A percentile compares a stretch with the other conserved stretches of the same genome.
These are phyloP conservation scores for Fusarium nodosum DNA, from an alignment of 2,329 filamentous ascomycete species.

Conservation along the genomic window DNA sequence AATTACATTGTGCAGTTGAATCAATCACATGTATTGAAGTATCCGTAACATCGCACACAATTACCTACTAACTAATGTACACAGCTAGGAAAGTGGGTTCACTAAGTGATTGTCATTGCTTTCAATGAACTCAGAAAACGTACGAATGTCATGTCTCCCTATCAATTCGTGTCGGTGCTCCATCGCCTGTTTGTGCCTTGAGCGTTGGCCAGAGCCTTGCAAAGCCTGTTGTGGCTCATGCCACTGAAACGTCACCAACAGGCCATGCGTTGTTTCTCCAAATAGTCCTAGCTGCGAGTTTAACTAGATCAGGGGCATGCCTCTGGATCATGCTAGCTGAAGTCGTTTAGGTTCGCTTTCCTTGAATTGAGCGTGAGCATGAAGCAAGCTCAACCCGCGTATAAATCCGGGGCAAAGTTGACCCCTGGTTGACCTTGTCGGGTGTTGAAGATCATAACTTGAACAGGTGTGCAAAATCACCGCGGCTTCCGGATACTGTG, in stretches of 20 bases:
- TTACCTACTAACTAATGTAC: neutral
- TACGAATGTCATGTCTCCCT: constrained; percentile 32
- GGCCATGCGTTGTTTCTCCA: constrained; percentile 39
- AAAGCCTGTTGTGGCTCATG: constrained; percentile 42
- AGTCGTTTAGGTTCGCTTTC: constrained; percentile 21
- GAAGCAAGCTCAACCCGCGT: constrained; percentile 19
- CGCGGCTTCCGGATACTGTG: constrained; percentile 4
- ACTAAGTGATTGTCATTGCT: constrained; percentile 7
- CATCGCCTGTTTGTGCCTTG: constrained; percentile 34
- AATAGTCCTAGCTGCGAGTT: neutral
- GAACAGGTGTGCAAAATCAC: neutral
- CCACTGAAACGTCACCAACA: constrained; percentile 48
- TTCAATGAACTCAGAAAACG: constrained; percentile 35
- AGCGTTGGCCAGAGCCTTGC: constrained; percentile 32
- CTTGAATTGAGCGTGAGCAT: neutral
- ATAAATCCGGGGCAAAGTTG: constrained; percentile 30
- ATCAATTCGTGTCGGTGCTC: constrained; percentile 24
- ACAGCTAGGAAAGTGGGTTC: neutral
- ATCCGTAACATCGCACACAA: constrained; percentile 18
- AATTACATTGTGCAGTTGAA: neutral
- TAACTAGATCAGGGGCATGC: neutral
- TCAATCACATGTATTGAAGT: constrained; percentile 32
- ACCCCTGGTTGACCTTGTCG: constrained; percentile 26
- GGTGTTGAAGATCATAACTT: constrained; percentile 29
- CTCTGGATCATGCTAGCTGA: constrained; percentile 12